phyloP scores from a whole-genome alignment of 192 early-diverging fungal species.

The Backusella parvicylindrica region DNA sequence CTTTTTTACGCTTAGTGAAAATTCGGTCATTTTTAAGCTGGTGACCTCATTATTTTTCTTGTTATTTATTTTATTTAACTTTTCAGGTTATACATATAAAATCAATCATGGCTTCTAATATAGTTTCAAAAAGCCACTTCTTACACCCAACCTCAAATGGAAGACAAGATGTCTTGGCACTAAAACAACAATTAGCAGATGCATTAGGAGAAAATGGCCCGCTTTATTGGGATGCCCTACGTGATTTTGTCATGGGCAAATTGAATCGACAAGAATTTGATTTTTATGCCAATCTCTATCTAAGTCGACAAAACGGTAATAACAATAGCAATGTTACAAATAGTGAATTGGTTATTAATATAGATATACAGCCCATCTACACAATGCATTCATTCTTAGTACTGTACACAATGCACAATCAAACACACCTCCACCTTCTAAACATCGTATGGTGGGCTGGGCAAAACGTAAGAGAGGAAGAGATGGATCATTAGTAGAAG shows the following conservation, averaged over 20 bases:
- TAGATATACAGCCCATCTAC: conserved; percentile 43
- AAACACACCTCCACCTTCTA: conserved; percentile 60
- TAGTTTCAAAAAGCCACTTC: conserved; percentile 13
- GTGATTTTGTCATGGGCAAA: conserved; percentile 73
- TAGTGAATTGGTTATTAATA: neutral
- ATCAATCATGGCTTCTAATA: neutral
- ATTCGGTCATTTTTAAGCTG: no score
- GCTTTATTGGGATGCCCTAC: conserved; percentile 68
- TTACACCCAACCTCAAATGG: conserved; percentile 40
- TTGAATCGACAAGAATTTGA: conserved; percentile 77
- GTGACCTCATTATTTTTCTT: no score
- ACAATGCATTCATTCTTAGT: conserved; percentile 75
- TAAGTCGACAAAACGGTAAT: conserved; percentile 47
- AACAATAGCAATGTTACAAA: neutral
- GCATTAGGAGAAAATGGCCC: conserved; percentile 74
- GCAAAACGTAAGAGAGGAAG: conserved; percentile 47
- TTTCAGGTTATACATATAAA: no score
- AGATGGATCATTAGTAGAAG: conserved; percentile 35
- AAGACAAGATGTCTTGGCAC: conserved; percentile 44
- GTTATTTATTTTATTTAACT: neutral
- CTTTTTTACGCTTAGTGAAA: no score
- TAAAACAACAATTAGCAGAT: conserved; percentile 73
- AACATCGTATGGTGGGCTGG: conserved; percentile 55
- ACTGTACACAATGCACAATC: conserved; percentile 76
- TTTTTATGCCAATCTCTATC: conserved; percentile 72